These are phyloP conservation scores for Hyparrhenia diplandra DNA, from an alignment of 176 grass and related monocot genomes.

Conservation along the genomic window DNA sequence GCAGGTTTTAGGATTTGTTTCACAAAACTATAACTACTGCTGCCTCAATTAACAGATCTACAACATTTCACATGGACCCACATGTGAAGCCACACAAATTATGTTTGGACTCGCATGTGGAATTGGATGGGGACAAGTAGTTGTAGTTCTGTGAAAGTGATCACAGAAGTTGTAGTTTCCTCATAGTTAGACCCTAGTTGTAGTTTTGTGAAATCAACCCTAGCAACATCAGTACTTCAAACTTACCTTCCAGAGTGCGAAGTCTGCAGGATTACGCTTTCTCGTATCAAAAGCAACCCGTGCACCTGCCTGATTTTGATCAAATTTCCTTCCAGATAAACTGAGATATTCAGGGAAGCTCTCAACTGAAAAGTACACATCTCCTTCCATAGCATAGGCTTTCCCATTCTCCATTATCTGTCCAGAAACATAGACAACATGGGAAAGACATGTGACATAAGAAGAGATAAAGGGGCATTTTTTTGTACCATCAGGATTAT, in stretches of 20 bases:
- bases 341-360: conserved; percentile 52
- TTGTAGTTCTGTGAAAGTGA: background rate
- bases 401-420: conserved; percentile 69
- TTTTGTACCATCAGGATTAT: background rate
- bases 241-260: conserved; percentile 67
- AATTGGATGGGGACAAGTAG: background rate
- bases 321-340: conserved; percentile 52
- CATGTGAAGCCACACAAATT: background rate
- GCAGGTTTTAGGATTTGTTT: too few species aligned
- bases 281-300: conserved; percentile 59
- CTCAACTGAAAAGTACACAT: conserved; percentile 72
- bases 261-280: conserved; percentile 49
- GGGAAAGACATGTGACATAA: background rate
- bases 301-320: conserved; percentile 55
- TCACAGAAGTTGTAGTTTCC: background rate
- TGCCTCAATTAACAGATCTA: background rate
- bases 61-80: background rate
- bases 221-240: conserved; percentile 18
- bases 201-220: background rate
- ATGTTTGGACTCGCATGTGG: background rate
- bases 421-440: conserved; percentile 7
- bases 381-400: conserved; percentile 59
- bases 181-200: background rate
- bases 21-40: background rate
- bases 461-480: background rate